A percentile compares a stretch with the other conserved stretches of the same genome.
phyloP scores from a whole-genome alignment of 2,329 filamentous ascomycete species.

The Fusarium cyanostomum region DNA sequence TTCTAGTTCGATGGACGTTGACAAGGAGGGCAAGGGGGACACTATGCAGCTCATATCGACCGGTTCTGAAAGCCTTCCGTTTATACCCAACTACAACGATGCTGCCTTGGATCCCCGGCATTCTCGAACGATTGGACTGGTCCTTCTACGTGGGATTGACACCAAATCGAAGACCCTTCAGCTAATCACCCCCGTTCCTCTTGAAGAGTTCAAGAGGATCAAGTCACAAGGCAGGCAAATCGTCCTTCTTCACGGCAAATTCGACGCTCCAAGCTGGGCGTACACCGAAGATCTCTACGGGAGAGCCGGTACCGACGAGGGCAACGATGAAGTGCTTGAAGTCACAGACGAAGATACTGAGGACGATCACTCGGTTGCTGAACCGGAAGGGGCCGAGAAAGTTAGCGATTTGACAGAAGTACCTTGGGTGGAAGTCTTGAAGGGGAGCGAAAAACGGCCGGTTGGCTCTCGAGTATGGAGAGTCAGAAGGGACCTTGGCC shows the following conservation, averaged over 20 bases:
- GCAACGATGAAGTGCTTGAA: conserved; percentile 43
- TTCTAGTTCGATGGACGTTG: conserved; percentile 33
- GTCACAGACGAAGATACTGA: conserved; percentile 49
- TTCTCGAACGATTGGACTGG: conserved; percentile 70
- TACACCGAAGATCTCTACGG: conserved; percentile 71
- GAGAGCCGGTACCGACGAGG: conserved; percentile 46
- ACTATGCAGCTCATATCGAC: conserved; percentile 15
- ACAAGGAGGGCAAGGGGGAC: background rate
- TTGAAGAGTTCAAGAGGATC: conserved; percentile 52
- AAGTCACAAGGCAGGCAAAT: conserved; percentile 58
- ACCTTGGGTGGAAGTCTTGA: conserved; percentile 69
- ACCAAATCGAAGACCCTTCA: conserved; percentile 63
- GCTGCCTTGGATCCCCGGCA: conserved; percentile 67
- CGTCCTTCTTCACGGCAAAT: conserved; percentile 73
- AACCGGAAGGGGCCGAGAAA: conserved; percentile 39
- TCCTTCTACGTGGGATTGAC: conserved; percentile 77
- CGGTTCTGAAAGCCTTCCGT: conserved; percentile 66
- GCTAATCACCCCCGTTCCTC: conserved; percentile 68
- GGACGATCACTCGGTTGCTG: conserved; percentile 46
- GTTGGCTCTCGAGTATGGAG: conserved; percentile 70
- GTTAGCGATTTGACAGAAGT: conserved; percentile 45
- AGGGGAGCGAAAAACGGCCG: conserved; percentile 64
- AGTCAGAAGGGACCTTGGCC: conserved; percentile 70
- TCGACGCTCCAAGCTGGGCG: conserved; percentile 75
- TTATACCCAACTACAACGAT: conserved; percentile 65